Evolutionary conservation across 805 yeast species (phyloP), one percentile per base, ranked within the genome.

Genomic region (Teunomyces panamensis): DNA sequence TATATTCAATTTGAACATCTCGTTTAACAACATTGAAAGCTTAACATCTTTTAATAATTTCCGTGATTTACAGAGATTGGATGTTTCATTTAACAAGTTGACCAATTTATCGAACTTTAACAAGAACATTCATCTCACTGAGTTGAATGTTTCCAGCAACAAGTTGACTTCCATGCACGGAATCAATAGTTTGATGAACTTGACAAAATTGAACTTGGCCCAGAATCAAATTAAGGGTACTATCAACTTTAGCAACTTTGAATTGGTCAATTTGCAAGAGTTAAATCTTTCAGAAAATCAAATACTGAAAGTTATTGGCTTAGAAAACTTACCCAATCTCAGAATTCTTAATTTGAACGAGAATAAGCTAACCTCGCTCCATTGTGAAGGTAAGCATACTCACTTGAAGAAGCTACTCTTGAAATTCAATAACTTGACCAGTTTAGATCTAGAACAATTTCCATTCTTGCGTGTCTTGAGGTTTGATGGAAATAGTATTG

Each of bases 381-480:
- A 48, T 3, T 52, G 74, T 37, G 35, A 37, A 1, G 57, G 49
- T 5, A 56, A 49, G 28, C 71, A 68, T 41, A 9, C 39, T 6
- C 60, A 56, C 27, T 59, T 74, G 55, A 76, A 71, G 54, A 73
- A 71, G 52, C 52, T 74, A 36, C 48, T 62, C 11, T 34, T 77
- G 20, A 72, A 69, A 46, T 63, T 64, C 51, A 78, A 78, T 53
- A 54, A 61, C 6, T 52, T 78, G 29, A 50, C 50, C 16, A 34
- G 42, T 2, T 54, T 78, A 17, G 65, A 72, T 44, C 51, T 77
- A 13, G 52, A 52, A 1, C 36, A 51, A 8, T 71, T 65, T 46
- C 76, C 78, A 0, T 59, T 51, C 29, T 64, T 80, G 50, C 63
- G 79, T 42, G 71, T 68, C 3, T 57, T 80, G 33, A 63, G 78